Conservation (phyloP, 495 filamentous ascomycete genomes). For the Annulohypoxylon moriforme region DNA sequence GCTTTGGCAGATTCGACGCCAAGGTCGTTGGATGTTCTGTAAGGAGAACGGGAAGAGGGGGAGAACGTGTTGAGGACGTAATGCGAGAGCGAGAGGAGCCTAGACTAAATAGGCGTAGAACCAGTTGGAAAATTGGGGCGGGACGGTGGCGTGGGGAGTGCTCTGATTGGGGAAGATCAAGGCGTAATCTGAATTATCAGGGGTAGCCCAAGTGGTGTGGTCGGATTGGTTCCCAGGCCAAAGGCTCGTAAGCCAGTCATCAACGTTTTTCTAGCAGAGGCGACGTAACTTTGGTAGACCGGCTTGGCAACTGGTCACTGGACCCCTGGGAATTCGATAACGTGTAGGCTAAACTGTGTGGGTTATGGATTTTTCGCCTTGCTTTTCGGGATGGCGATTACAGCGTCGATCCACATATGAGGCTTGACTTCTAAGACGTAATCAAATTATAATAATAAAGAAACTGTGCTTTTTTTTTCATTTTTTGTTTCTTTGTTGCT, state of each 20-base stretch:
- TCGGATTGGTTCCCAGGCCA: constrained; percentile 30
- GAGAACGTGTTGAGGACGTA: constrained; percentile 21
- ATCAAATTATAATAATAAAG: not conserved
- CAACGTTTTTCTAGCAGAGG: constrained; percentile 7
- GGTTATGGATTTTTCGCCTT: constrained; percentile 29
- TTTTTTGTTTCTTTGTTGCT: not conserved
- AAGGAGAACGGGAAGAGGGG: constrained; percentile 37
- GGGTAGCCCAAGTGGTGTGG: constrained; percentile 28
- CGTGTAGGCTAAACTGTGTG: constrained; percentile 40
- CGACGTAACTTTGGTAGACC: constrained; percentile 14
- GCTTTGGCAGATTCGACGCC: constrained; percentile 48
- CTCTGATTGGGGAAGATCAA: constrained; percentile 34
- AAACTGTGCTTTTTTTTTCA: not conserved
- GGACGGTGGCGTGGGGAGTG: constrained; percentile 33
- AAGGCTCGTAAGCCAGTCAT: constrained; percentile 19
- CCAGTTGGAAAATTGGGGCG: constrained; percentile 29
- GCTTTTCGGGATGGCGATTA: constrained; percentile 36
- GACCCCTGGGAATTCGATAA: constrained; percentile 26
- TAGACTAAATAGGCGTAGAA: constrained; percentile 48
- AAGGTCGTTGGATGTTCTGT: constrained; percentile 46
- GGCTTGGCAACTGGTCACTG: constrained; percentile 35
- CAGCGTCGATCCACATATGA: constrained; percentile 26
- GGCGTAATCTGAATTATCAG: constrained; percentile 37
- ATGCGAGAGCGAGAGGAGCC: constrained; percentile 31
- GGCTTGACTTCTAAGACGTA: constrained; percentile 11